Conservation (phyloP, 2,329 filamentous ascomycete species). For the Xylariaceae sp. region DNA sequence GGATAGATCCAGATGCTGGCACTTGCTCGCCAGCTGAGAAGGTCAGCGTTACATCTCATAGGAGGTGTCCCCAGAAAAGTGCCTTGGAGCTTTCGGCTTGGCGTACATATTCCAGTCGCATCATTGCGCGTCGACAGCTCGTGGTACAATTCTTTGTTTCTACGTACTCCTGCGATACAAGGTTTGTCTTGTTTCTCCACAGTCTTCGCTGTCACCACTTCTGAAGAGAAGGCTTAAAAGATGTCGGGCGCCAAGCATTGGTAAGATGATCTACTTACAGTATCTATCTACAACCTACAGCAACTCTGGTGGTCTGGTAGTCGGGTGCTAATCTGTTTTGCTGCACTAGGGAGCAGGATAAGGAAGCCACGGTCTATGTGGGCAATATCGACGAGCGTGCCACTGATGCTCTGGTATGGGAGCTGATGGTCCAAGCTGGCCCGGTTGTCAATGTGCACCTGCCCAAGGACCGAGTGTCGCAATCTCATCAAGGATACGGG, state of each 20-base stretch:
- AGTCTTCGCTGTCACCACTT: neutral
- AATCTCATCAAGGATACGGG: constrained; percentile 94
- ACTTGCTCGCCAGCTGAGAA: no score
- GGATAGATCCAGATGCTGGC: neutral
- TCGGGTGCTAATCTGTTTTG: neutral
- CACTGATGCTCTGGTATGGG: constrained; percentile 84
- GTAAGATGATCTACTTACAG: constrained; percentile 16
- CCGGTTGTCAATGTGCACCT: constrained; percentile 98
- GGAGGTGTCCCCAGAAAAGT: no score
- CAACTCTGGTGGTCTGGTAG: neutral
- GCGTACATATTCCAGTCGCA: neutral
- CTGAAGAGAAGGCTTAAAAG: constrained; percentile 13
- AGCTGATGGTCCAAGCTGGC: constrained; percentile 96
- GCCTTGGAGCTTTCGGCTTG: neutral
- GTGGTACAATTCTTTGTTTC: neutral
- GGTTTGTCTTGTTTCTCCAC: neutral
- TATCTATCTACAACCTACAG: neutral
- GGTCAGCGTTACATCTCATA: no score
- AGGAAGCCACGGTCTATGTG: constrained; percentile 96
- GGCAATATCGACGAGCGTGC: constrained; percentile 98
- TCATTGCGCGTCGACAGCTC: neutral
- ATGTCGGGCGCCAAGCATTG: constrained; percentile 40
- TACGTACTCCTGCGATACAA: neutral
- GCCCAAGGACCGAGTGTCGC: constrained; percentile 95
- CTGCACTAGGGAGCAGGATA: constrained; percentile 78